Base-by-base conservation (phyloP, 176 grass and related monocot genomes). In the Rhynchospora tenuis region DNA sequence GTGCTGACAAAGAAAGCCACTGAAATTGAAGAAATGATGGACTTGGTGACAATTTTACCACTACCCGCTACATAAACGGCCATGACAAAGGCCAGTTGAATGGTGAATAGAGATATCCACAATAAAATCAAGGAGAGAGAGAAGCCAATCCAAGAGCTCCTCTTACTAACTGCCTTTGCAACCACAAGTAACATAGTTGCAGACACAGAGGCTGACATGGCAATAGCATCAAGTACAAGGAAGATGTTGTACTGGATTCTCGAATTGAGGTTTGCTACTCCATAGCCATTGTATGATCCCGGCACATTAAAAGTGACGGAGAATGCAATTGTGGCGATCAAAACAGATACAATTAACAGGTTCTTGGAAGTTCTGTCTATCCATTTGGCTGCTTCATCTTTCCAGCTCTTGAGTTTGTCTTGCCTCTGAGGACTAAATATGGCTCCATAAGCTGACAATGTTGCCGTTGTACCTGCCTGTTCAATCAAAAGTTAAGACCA, bases 271-370 rank as follows among this genome's bases (percentile, higher is more conserved):
- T 71, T 85, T 60, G 87, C 81, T 58, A 81, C 67, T 0, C 90
- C 87, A 26, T 89, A 61, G 5, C 55, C 1, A 27, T 79, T 83
- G 12, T 89, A 92, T 20, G 86, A 84, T 27, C 90, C 86, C 4
- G 90, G 90, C 16, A 92, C 81, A 14, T 89, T 92, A 84, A 92
- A 89, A 33, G 90, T 81, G 5, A 87, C 87, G 2, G 84, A 89
- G 64, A 92, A 92, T 60, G 87, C 87, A 2, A 89, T 48, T 6
- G 87, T 84, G 0, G 84, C 90, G 42, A 92, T 83, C 3, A 92
- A 82, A 1, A 85, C 83, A 22, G 81, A 79, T 20, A 92, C 84
- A 29, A 92, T 55, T 7, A 79, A 77, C 0, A 89, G 84, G 8
- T 92, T 87, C 9, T 92, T 84, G 0, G 79, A 86, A 16, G 80